Percentiles rank a stretch among this genome's conserved stretches.
Evolutionary conservation across 169 alveolate species (phyloP).

Genomic region (Amoebophrya sp.): DNA sequence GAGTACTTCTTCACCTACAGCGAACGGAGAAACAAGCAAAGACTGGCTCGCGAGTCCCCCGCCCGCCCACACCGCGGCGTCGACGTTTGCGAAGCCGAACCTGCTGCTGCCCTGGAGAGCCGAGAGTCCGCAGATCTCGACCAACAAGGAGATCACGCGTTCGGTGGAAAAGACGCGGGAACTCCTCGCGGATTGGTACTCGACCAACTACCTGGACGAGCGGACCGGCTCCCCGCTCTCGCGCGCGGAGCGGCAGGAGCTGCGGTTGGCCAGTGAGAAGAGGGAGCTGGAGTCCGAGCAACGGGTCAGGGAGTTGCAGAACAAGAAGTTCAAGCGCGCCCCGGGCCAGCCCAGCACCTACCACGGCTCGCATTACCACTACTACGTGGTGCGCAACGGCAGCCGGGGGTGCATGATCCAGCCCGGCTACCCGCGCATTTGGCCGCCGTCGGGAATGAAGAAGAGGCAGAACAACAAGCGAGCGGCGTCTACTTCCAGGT

Average conservation of each 20-base stretch:
- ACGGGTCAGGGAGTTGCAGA: not conserved
- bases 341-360: not conserved
- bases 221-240: not conserved
- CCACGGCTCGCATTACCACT: not conserved
- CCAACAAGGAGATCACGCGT: not conserved
- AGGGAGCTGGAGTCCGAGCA: not conserved
- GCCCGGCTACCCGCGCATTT: conserved; percentile 12
- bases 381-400: not conserved
- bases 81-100: not conserved
- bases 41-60: too few species aligned
- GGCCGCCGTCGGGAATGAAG: not conserved
- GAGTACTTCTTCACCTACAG: too few species aligned
- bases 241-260: not conserved
- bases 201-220: not conserved
- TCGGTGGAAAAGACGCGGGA: not conserved
- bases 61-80: too few species aligned
- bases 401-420: conserved; percentile 1
- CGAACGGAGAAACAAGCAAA: too few species aligned
- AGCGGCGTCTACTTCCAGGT: too few species aligned
- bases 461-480: too few species aligned
- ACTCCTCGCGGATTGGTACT: not conserved
- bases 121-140: not conserved
- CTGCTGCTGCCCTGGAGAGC: not conserved
- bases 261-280: not conserved
- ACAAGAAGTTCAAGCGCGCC: not conserved